These are phyloP conservation scores for Russula dissimulans DNA, from an alignment of 768 basidiomycete genomes.

Conservation along the genomic window DNA sequence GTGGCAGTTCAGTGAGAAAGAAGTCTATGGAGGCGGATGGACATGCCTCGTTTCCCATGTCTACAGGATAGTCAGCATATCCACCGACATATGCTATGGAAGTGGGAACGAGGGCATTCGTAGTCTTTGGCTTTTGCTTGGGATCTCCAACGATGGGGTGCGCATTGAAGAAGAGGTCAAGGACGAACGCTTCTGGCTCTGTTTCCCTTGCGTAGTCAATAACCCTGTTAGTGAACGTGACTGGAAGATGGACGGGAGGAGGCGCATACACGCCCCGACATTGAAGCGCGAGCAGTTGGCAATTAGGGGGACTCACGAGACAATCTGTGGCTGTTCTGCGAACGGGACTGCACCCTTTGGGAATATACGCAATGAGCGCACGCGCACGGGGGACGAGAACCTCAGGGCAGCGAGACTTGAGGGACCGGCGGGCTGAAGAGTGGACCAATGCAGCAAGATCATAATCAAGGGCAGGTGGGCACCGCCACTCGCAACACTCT, in stretches of 20 bases:
- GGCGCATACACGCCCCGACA: not conserved
- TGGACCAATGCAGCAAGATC: slow-evolving; percentile 52
- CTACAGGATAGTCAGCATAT: slow-evolving; percentile 52
- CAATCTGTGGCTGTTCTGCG: slow-evolving; percentile 43
- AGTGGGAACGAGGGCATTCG: slow-evolving; percentile 67
- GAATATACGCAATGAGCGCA: slow-evolving; percentile 61
- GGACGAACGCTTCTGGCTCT: slow-evolving; percentile 62
- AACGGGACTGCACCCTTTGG: slow-evolving; percentile 61
- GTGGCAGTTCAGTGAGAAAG: slow-evolving; percentile 2
- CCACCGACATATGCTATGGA: slow-evolving; percentile 64
- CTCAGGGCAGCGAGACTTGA: slow-evolving; percentile 59
- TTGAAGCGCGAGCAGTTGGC: not conserved
- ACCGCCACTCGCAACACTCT: too few species aligned
- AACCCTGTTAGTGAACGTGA: not conserved
- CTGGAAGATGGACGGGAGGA: not conserved
- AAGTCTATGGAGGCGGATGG: not conserved
- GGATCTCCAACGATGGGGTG: slow-evolving; percentile 37
- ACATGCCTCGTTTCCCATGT: slow-evolving; percentile 62
- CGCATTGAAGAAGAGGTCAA: slow-evolving; percentile 70
- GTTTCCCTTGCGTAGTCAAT: slow-evolving; percentile 40
- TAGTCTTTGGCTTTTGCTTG: slow-evolving; percentile 52
- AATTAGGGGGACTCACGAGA: slow-evolving; percentile 40
- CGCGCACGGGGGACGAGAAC: slow-evolving; percentile 57
- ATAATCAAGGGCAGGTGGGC: not conserved
- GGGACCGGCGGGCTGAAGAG: slow-evolving; percentile 46